These are phyloP conservation scores for Trametes sp. DNA, from an alignment of 1,284 basidiomycete genomes.

Conservation along the genomic window DNA sequence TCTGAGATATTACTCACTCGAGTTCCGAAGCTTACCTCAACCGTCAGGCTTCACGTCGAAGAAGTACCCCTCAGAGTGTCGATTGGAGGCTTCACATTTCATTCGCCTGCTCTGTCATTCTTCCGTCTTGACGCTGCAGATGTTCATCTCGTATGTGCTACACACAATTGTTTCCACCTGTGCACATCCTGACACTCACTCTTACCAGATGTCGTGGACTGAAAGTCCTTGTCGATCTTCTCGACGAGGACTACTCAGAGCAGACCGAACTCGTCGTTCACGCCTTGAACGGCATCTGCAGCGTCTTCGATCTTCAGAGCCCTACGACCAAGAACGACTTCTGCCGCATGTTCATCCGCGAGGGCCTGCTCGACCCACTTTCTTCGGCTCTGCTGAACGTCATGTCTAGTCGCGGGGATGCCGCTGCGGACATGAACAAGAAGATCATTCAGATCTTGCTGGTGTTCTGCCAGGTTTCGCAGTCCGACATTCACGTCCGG, in stretches of 20 bases:
- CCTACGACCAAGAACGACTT: conserved; percentile 98
- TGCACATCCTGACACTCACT: conserved; percentile 15
- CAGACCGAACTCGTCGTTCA: conserved; percentile 93
- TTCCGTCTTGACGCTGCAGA: conserved; percentile 92
- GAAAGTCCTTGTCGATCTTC: conserved; percentile 92
- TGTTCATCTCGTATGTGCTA: conserved; percentile 90
- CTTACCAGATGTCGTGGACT: conserved; percentile 86
- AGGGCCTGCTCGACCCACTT: conserved; percentile 92
- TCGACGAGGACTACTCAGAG: conserved; percentile 94
- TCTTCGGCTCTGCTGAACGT: conserved; percentile 91
- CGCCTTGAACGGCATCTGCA: conserved; percentile 93
- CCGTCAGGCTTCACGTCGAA: conserved; percentile 90
- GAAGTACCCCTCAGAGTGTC: conserved; percentile 91
- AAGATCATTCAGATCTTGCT: conserved; percentile 92
- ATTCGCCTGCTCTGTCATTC: conserved; percentile 92
- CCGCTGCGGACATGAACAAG: conserved; percentile 79
- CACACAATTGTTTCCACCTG: neutral
- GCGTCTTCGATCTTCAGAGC: conserved; percentile 94
- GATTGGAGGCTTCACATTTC: conserved; percentile 95
- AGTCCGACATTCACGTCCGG: conserved; percentile 91
- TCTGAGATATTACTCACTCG: neutral
- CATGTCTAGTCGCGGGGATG: conserved; percentile 75
- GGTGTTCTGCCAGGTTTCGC: conserved; percentile 95
- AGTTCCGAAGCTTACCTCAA: neutral
- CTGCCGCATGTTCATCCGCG: conserved; percentile 97